Conservation (phyloP, 208 protist genomes). For the Wallacemonas collosoma region DNA sequence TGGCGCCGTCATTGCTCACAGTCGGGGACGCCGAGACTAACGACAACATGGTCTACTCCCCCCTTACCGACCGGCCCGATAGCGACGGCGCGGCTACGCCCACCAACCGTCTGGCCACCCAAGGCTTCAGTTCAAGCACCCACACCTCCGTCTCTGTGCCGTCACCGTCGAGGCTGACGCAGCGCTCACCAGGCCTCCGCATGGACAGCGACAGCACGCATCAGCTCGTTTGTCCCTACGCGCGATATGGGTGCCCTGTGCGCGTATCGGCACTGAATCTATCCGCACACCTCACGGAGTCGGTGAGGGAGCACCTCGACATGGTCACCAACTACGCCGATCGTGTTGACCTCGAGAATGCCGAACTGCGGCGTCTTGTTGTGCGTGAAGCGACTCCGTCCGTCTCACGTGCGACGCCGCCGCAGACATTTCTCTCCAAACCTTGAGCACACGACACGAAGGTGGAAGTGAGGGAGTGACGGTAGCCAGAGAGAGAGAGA, state of each 20-base stretch:
- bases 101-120: neutral
- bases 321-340: conserved; percentile 76
- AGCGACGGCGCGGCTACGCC: neutral
- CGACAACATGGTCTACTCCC: conserved; percentile 17
- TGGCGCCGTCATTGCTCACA: neutral
- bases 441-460: neutral
- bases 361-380: conserved; percentile 60
- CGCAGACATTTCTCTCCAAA: conserved; percentile 7
- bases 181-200: neutral
- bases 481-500: too few species aligned
- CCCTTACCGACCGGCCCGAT: neutral
- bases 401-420: conserved; percentile 5
- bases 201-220: neutral
- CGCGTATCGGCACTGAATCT: conserved; percentile 51
- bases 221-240: conserved; percentile 59
- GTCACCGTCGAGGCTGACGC: neutral
- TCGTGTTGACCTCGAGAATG: conserved; percentile 67
- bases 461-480: too few species aligned
- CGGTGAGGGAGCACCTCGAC: conserved; percentile 58
- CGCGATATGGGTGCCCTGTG: conserved; percentile 62
- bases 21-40: conserved; percentile 7
- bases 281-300: conserved; percentile 49
- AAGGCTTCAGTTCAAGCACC: neutral
- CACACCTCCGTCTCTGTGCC: neutral
- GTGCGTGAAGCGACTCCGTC: conserved; percentile 23